Evolutionary conservation across 192 early-diverging fungal genomes (phyloP).

Genomic region (Diversispora epigaea): DNA sequence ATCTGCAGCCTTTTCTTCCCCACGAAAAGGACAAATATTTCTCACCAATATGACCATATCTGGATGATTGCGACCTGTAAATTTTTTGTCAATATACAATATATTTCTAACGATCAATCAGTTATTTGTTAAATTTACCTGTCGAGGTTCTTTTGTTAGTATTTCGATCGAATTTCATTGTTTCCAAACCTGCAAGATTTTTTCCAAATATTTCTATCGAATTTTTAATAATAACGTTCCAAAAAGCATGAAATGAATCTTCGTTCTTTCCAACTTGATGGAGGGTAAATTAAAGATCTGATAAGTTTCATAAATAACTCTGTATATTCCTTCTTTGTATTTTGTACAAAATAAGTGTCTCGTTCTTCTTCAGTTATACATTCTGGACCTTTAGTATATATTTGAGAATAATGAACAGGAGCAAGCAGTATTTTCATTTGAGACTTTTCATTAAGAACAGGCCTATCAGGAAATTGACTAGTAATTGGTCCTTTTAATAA

Average conservation of each 20-base stretch:
- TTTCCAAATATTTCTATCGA: slow-evolving; percentile 20
- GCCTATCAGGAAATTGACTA: slow-evolving; percentile 3
- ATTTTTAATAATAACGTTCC: slow-evolving; percentile 30
- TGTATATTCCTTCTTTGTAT: slow-evolving; percentile 13
- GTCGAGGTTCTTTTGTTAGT: slow-evolving; percentile 19
- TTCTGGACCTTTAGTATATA: neutral
- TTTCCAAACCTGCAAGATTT: neutral
- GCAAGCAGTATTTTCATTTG: slow-evolving; percentile 22
- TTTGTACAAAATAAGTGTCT: slow-evolving; percentile 19
- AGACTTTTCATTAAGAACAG: slow-evolving; percentile 17
- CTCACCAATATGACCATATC: slow-evolving; percentile 16
- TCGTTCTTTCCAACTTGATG: slow-evolving; percentile 18
- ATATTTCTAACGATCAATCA: slow-evolving; percentile 5
- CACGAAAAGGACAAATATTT: slow-evolving; percentile 29
- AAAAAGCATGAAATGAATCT: slow-evolving; percentile 7
- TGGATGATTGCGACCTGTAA: slow-evolving; percentile 16
- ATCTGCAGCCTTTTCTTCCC: slow-evolving; percentile 14
- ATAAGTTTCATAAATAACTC: slow-evolving; percentile 7
- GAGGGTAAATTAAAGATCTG: slow-evolving; percentile 11
- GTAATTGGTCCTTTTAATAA: too few relatives aligned
- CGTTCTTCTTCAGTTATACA: slow-evolving; percentile 24
- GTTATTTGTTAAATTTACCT: neutral
- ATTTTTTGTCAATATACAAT: slow-evolving; percentile 16
- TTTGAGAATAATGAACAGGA: slow-evolving; percentile 3
- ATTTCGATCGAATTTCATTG: slow-evolving; percentile 27